Evolutionary conservation across 2,329 filamentous ascomycete species (phyloP), one percentile per base, ranked within the genome.

Genomic region (Claviceps lovelessii): DNA sequence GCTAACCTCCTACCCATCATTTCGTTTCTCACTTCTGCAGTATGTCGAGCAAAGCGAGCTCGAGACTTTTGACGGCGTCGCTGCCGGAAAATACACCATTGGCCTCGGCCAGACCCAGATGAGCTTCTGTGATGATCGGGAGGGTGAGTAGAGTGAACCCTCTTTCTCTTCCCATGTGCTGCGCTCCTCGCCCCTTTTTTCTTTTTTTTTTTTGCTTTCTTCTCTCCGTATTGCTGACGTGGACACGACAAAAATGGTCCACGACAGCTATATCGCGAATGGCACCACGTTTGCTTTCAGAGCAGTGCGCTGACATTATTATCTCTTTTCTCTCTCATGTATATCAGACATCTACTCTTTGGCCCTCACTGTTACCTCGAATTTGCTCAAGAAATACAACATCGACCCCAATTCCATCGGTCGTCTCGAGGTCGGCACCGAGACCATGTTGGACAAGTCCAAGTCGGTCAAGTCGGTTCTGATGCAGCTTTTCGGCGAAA

Each of bases 41-140:
- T 93, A 88, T 73, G 86, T 93, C 65, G 85, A 90, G 68, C 88
- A 93, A 74, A 71, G 76, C 56, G 86, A 90, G 70, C 80, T 93
- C 59, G 87, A 91, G 72, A 87, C 88, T 73, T 88, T 89, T 73
- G 88, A 93, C 80, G 87, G 86, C 69, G 86, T 88, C 65, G 80
- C 80, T 69, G 70, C 82, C 55, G 88, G 88, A 62, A 93, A 93
- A 75, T 93, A 93, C 78, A 93, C 88, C 66, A 91, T 93, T 73
- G 88, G 88, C 70, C 84, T 93, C 55, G 88, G 88, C 65, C 88
- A 93, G 79, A 91, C 86, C 68, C 89, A 87, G 76, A 93, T 93
- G 88, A 85, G 83, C 77, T 93, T 93, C 75, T 91, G 88, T 70
- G 88, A 93, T 72, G 88, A 93, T 68, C 83, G 86, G 67, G 88